Conservation (phyloP, 2,329 filamentous ascomycete species). For the Epichloe gansuensis region DNA sequence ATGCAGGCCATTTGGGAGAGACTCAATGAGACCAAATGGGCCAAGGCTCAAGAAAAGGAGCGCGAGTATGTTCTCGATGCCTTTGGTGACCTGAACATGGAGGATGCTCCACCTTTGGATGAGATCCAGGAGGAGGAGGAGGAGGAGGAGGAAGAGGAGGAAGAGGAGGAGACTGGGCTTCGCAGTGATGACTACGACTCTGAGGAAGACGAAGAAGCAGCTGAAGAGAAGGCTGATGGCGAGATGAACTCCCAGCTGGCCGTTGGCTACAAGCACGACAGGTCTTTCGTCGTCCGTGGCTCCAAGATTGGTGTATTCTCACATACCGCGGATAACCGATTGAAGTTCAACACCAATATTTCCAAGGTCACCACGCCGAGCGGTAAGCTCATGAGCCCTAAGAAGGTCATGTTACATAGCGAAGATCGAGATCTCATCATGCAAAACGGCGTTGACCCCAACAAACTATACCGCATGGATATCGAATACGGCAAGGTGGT, state of each 20-base stretch:
- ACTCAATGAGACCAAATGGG: slow-evolving; percentile 87
- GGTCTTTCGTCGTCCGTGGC: slow-evolving; percentile 91
- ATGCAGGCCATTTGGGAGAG: slow-evolving; percentile 97
- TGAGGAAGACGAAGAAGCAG: slow-evolving; percentile 57
- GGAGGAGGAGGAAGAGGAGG: slow-evolving; percentile 45
- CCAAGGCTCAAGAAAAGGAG: slow-evolving; percentile 81
- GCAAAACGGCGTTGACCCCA: slow-evolving; percentile 71
- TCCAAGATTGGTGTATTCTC: slow-evolving; percentile 99
- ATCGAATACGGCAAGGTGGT: slow-evolving; percentile 95
- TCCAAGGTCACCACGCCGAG: slow-evolving; percentile 84
- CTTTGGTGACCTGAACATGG: slow-evolving; percentile 88
- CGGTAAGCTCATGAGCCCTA: slow-evolving; percentile 81
- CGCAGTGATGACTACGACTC: slow-evolving; percentile 55
- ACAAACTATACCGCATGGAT: slow-evolving; percentile 94
- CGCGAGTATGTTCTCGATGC: slow-evolving; percentile 90
- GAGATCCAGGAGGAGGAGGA: slow-evolving; percentile 38
- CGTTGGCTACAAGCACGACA: slow-evolving; percentile 92
- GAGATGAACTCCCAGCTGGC: slow-evolving; percentile 89
- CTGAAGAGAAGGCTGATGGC: slow-evolving; percentile 60
- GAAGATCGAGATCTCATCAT: slow-evolving; percentile 84
- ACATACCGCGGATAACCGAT: slow-evolving; percentile 79
- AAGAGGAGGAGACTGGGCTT: slow-evolving; percentile 51
- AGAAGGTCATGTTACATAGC: slow-evolving; percentile 92
- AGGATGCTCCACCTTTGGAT: slow-evolving; percentile 47
- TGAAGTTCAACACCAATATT: slow-evolving; percentile 95